Percentiles rank a stretch among this genome's conserved stretches.
Conservation (phyloP, 257 asterid species). For the Solanum tarapatanum region DNA sequence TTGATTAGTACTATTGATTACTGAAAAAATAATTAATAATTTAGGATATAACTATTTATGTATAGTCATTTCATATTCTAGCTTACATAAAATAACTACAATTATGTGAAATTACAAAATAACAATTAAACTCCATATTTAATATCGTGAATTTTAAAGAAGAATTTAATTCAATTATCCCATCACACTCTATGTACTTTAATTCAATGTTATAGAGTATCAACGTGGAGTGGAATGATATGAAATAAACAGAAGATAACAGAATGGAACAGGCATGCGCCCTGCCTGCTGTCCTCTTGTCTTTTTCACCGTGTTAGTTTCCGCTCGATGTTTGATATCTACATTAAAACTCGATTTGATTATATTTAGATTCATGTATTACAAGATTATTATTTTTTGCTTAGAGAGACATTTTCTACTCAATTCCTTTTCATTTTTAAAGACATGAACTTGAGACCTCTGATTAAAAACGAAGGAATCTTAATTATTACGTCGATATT, state of each 20-base stretch:
- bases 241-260: not conserved
- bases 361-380: not conserved
- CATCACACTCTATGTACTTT: not conserved
- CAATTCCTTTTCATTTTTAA: not conserved
- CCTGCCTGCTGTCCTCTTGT: not conserved
- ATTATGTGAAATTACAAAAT: not conserved
- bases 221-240: not conserved
- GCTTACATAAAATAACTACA: not conserved
- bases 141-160: not conserved
- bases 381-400: rapidly evolving
- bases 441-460: rapidly evolving
- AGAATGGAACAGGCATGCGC: conserved; percentile 1
- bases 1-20: not conserved
- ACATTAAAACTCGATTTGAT: rapidly evolving
- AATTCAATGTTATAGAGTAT: not conserved
- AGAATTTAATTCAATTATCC: not conserved
- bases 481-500: not conserved
- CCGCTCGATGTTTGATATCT: rapidly evolving
- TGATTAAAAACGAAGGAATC: not conserved
- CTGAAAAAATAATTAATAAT: not conserved
- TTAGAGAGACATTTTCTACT: rapidly evolving
- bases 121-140: not conserved
- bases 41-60: not conserved
- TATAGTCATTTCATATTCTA: not conserved
- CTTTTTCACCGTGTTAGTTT: not conserved